Conservation (phyloP, 192 early-diverging fungal genomes). For the Allomyces macrogynus region DNA sequence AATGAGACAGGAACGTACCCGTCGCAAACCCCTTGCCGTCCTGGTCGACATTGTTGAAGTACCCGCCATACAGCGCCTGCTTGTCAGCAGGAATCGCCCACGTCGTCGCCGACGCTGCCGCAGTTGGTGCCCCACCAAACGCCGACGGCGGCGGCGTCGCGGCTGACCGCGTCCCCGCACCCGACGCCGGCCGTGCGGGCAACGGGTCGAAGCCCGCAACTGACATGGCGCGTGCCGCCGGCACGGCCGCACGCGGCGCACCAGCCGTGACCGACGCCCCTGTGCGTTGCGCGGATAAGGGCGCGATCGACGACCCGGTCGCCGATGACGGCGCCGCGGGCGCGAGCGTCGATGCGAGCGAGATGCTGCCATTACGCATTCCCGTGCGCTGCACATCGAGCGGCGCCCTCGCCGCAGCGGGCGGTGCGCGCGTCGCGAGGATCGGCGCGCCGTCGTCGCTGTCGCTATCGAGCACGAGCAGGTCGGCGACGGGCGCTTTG, state of each 20-base stretch:
- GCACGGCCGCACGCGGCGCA: neutral
- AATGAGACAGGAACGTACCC: neutral
- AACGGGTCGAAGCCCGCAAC: neutral
- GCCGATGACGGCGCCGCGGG: too few relatives aligned
- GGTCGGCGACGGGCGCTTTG: neutral
- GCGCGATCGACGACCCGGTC: neutral
- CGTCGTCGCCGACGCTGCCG: neutral
- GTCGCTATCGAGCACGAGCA: neutral
- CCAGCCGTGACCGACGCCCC: neutral
- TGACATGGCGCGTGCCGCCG: too few relatives aligned
- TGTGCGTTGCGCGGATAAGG: neutral
- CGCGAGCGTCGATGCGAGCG: too few relatives aligned
- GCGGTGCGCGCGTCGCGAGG: too few relatives aligned
- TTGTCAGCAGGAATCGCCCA: neutral
- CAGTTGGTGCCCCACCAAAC: neutral
- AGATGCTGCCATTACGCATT: too few relatives aligned
- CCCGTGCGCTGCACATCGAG: neutral
- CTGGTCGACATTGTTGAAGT: neutral
- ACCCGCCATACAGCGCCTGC: neutral
- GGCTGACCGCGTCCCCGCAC: neutral
- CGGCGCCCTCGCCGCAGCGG: too few relatives aligned
- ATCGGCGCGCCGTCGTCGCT: neutral
- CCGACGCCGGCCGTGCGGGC: neutral
- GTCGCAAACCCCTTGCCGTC: neutral
- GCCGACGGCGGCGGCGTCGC: neutral